phyloP scores from a whole-genome alignment of 495 filamentous ascomycete genomes.

The Cryomyces antarcticus region DNA sequence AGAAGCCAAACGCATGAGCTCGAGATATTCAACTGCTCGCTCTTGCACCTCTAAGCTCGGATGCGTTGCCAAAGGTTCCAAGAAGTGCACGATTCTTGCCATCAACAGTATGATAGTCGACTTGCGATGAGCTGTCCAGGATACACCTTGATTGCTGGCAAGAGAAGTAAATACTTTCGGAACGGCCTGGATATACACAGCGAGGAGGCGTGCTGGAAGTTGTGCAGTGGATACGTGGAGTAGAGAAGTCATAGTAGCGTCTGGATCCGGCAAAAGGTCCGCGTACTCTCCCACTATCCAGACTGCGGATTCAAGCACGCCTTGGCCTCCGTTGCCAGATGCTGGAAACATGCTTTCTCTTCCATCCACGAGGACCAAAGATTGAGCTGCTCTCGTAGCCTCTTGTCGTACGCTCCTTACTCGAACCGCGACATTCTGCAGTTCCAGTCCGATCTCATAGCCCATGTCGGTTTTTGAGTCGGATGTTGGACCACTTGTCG shows the following conservation, averaged over 20 bases:
- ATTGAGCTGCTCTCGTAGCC: constrained; percentile 66
- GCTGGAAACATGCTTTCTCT: constrained; percentile 26
- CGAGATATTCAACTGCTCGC: constrained; percentile 74
- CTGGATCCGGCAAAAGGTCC: constrained; percentile 38
- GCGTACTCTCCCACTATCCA: constrained; percentile 86
- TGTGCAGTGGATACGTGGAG: constrained; percentile 41
- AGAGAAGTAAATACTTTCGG: constrained; percentile 65
- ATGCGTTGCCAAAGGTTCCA: constrained; percentile 58
- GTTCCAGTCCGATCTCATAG: constrained; percentile 57
- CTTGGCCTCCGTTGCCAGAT: constrained; percentile 27
- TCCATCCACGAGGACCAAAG: constrained; percentile 35
- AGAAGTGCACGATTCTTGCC: constrained; percentile 55
- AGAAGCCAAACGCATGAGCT: constrained; percentile 63
- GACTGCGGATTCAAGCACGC: constrained; percentile 47
- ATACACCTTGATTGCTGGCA: constrained; percentile 28
- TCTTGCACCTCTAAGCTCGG: constrained; percentile 92
- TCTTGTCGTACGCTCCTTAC: constrained; percentile 60
- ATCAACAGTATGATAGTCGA: constrained; percentile 53
- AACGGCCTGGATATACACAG: constrained; percentile 66
- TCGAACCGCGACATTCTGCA: constrained; percentile 80
- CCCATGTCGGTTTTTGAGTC: constrained; percentile 29
- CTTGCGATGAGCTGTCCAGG: constrained; percentile 46
- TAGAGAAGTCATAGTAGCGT: constrained; percentile 47
- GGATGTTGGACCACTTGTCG: constrained; percentile 4
- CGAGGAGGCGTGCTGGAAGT: constrained; percentile 41